These are phyloP conservation scores for Piedraia hortae DNA, from an alignment of 2,329 filamentous ascomycete genomes.

Conservation along the genomic window DNA sequence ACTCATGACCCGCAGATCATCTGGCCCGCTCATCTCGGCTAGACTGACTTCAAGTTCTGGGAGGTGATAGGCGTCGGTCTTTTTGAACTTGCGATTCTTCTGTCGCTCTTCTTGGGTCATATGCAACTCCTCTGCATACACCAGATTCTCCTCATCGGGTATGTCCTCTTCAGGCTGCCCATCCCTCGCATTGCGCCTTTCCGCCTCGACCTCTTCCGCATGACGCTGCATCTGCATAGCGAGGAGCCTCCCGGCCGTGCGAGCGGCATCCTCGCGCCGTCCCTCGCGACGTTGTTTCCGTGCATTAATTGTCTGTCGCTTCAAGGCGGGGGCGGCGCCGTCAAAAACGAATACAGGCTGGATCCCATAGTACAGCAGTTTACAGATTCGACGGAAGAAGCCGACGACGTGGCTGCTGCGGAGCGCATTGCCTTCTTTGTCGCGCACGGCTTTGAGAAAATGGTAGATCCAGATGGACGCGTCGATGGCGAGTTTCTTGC, in stretches of 20 bases:
- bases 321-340: constrained; percentile 71
- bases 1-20: constrained; percentile 91
- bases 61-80: constrained; percentile 84
- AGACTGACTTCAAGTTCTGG: constrained; percentile 59
- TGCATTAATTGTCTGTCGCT: constrained; percentile 64
- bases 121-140: constrained; percentile 75
- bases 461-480: constrained; percentile 99
- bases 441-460: constrained; percentile 91
- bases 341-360: constrained; percentile 95
- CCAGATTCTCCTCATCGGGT: constrained; percentile 40
- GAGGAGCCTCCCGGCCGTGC: constrained; percentile 72
- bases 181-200: constrained; percentile 11
- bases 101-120: constrained; percentile 53
- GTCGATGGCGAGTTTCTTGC: constrained; percentile 85
- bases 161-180: constrained; percentile 30
- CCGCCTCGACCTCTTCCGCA: constrained; percentile 45
- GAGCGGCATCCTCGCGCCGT: constrained; percentile 67
- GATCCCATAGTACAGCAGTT: constrained; percentile 87
- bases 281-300: constrained; percentile 64
- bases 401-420: constrained; percentile 90
- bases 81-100: constrained; percentile 52
- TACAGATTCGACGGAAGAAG: constrained; percentile 96
- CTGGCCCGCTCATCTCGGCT: constrained; percentile 60
- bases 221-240: constrained; percentile 81
- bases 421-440: constrained; percentile 91